Evolutionary conservation across 768 basidiomycete genomes (phyloP).

Genomic region (Lanmaoa rubissima): DNA sequence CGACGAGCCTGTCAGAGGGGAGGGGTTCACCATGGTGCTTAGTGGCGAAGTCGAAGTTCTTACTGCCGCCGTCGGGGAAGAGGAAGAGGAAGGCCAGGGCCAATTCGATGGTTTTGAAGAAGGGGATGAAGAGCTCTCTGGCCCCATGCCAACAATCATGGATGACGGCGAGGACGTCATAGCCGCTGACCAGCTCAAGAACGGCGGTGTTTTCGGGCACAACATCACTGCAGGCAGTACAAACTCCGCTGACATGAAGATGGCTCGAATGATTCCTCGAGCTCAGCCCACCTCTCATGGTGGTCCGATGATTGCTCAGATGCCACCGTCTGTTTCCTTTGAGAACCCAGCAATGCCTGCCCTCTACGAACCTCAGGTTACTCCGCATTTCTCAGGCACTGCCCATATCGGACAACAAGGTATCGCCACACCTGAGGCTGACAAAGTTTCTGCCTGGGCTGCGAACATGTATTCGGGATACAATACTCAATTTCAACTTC

Average conservation of each 20-base stretch:
- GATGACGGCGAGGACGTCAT: conserved; percentile 34
- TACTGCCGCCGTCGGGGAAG: conserved; percentile 50
- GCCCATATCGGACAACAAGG: conserved; percentile 23
- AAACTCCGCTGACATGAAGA: conserved; percentile 28
- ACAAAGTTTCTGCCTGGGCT: conserved; percentile 33
- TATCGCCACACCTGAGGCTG: conserved; percentile 17
- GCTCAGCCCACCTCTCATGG: conserved; percentile 26
- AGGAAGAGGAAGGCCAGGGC: conserved; percentile 47
- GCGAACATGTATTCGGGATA: conserved; percentile 31
- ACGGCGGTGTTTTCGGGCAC: conserved; percentile 32
- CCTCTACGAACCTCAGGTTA: conserved; percentile 41
- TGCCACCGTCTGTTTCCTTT: conserved; percentile 41
- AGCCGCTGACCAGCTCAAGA: conserved; percentile 30
- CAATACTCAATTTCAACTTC: conserved; percentile 25
- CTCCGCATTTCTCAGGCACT: conserved; percentile 28
- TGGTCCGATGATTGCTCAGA: conserved; percentile 47
- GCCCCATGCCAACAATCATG: conserved; percentile 23
- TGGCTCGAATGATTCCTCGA: conserved; percentile 26
- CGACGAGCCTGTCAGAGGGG: conserved; percentile 71
- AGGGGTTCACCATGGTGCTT: conserved; percentile 70
- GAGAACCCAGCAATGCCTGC: conserved; percentile 53
- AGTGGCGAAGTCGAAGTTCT: conserved; percentile 70
- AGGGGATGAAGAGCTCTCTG: conserved; percentile 40
- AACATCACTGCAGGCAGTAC: conserved; percentile 30
- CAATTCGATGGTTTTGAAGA: conserved; percentile 40